Percentiles rank a stretch among this genome's conserved stretches.
These are phyloP conservation scores for Pulicaria dysenterica DNA, from an alignment of 129 eudicot genomes.

Conservation along the genomic window DNA sequence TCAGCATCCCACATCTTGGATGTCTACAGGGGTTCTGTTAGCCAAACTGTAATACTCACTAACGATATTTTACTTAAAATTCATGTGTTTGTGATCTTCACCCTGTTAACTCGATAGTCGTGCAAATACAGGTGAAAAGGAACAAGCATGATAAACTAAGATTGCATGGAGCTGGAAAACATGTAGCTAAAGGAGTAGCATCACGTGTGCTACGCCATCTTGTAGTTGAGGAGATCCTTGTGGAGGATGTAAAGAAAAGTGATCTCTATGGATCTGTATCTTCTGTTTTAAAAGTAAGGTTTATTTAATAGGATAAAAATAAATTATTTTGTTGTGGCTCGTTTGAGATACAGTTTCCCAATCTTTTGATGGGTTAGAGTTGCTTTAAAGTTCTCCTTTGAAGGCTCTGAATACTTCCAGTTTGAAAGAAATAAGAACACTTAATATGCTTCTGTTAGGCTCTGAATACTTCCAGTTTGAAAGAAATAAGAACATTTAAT, in stretches of 20 bases:
- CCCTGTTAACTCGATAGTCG: conserved; percentile 15
- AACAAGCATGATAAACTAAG: conserved; percentile 72
- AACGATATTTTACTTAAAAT: not conserved
- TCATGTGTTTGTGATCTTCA: conserved; percentile 23
- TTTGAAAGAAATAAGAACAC: not conserved
- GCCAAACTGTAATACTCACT: conserved; percentile 70
- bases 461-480: not conserved
- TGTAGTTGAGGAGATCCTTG: conserved; percentile 77
- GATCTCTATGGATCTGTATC: conserved; percentile 86
- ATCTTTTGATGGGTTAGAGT: not conserved
- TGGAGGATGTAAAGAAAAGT: conserved; percentile 90
- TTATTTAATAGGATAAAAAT: not conserved
- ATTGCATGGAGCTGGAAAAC: conserved; percentile 93
- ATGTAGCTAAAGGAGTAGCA: conserved; percentile 83
- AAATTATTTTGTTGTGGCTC: conserved; percentile 1
- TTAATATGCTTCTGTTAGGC: not conserved
- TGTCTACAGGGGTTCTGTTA: conserved; percentile 88
- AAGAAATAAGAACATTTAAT: not conserved
- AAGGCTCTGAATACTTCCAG: not conserved
- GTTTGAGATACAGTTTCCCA: not conserved
- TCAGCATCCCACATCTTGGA: conserved; percentile 89
- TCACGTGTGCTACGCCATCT: conserved; percentile 88
- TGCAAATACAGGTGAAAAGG: conserved; percentile 69
- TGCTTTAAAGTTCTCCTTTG: not conserved
- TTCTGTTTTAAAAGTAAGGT: conserved; percentile 69